Evolutionary conservation across 2,329 filamentous ascomycete genomes (phyloP), one percentile per base, ranked within the genome.

Genomic region (Trichophyton mentagrophytes): DNA sequence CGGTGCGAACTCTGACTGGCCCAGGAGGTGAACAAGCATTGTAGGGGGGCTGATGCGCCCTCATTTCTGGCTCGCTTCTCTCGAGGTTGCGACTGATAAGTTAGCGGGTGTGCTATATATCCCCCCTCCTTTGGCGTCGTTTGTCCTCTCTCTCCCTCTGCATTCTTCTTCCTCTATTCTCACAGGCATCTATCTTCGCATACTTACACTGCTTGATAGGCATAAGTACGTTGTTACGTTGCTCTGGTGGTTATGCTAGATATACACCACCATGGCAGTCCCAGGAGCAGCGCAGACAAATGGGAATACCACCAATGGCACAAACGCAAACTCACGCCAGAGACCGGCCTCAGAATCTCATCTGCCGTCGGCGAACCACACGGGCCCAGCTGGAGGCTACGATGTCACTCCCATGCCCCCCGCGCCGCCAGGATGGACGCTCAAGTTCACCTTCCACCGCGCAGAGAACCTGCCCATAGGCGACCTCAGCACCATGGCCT

Each of bases 391-490:
- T 0, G 90, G 90, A 33, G 90, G 90, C 38, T 93, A 84, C 71
- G 90, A 95, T 72, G 72, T 77, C 40, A 95, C 89, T 0, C 89
- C 90, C 1, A 78, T 96, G 7, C 89, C 89, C 0, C 74, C 82
- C 67, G 85, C 84, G 3, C 85, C 86, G 7, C 84, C 86, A 6
- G 90, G 91, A 27, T 96, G 88, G 74, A 96, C 89, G 0, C 71
- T 96, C 65, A 87, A 86, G 70, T 86, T 97, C 75, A 90, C 85
- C 58, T 89, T 97, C 70, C 87, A 92, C 72, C 81, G 83, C 62
- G 92, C 91, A 0, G 78, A 79, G 63, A 90, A 95, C 70, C 82
- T 97, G 2, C 90, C 92, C 1, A 82, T 89, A 53, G 88, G 87
- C 61, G 92, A 97, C 73, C 77, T 95, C 66, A 82, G 83, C 68